phyloP scores from a whole-genome alignment of 2,329 filamentous ascomycete genomes.

The Xylaria sp. region DNA sequence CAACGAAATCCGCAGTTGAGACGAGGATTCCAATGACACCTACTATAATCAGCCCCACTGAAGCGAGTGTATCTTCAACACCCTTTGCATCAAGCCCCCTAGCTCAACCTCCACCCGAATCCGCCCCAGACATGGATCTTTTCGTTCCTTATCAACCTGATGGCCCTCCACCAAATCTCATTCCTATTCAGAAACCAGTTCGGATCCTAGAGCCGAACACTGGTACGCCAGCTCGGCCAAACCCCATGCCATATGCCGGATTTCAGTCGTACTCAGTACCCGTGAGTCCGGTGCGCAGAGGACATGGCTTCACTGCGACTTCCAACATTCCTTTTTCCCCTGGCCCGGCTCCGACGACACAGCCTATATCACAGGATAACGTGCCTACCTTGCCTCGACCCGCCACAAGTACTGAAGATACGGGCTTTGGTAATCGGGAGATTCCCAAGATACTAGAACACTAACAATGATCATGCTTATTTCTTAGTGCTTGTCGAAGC shows the following conservation, averaged over 20 bases:
- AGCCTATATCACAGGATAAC: conserved; percentile 18
- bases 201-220: conserved; percentile 37
- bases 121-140: conserved; percentile 42
- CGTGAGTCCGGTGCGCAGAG: conserved; percentile 29
- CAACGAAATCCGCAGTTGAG: conserved; percentile 12
- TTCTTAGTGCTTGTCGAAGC: neutral
- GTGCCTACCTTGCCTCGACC: conserved; percentile 20
- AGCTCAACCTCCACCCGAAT: conserved; percentile 22
- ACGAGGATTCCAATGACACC: conserved; percentile 18
- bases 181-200: conserved; percentile 39
- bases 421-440: conserved; percentile 18
- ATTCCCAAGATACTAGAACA: conserved; percentile 27
- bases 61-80: conserved; percentile 24
- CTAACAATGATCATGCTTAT: conserved; percentile 7
- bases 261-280: conserved; percentile 28
- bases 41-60: conserved; percentile 29
- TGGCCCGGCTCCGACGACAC: conserved; percentile 15
- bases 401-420: conserved; percentile 12
- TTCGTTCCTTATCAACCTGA: conserved; percentile 63
- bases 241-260: conserved; percentile 1
- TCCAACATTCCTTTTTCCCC: conserved; percentile 39
- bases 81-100: conserved; percentile 42
- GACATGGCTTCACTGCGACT: conserved; percentile 36
- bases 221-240: conserved; percentile 22
- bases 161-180: conserved; percentile 51